Evolutionary conservation across 129 eudicot genomes (phyloP), one percentile per base, ranked within the genome.

Genomic region (Pulicaria dysenterica): DNA sequence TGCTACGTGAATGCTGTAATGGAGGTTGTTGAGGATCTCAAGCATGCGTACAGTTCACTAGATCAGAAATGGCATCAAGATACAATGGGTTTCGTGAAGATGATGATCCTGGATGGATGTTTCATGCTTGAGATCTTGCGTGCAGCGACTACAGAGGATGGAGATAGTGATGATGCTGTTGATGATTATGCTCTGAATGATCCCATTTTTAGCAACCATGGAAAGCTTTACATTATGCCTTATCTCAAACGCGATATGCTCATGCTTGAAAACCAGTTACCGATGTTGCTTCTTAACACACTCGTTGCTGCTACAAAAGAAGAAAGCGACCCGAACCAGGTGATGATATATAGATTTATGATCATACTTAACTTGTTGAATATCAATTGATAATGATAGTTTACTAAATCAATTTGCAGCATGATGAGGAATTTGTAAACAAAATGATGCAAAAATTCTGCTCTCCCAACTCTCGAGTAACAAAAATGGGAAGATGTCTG

Each of bases 251-350:
- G 96, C 0, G 96, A 89, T 19, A 86, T 89, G 96, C 83, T 84
- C 61, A 79, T 86, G 88, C 87, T 89, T 3, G 92, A 86, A 64
- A 89, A 89, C 77, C 96, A 89, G 58, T 48, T 89, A 5, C 92
- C 92, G 3, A 64, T 89, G 81, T n/a, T 72, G 66, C 83, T 89
- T 58, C 86, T 89, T 24, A 55, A 69, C 14, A 84, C 69, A 36
- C 81, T 89, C 1, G 75, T 79, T 15, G 77, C 78, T 34, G 80
- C 57, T 71, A 73, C 84, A 4, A 75, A 81, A n/a, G 76, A 60
- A 8, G 70, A 48, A 39, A 48, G 3, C 6, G 44, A 58, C 42
- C 72, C 79, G 1, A 54, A 55, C 42, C 82, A 58, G 73, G 71
- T 76, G 56, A 72, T 58, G 51, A 55, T 17, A 24, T 24, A 24